Base-by-base conservation (phyloP, 176 grass and related monocot genomes). In the Lolium multiflorum region DNA sequence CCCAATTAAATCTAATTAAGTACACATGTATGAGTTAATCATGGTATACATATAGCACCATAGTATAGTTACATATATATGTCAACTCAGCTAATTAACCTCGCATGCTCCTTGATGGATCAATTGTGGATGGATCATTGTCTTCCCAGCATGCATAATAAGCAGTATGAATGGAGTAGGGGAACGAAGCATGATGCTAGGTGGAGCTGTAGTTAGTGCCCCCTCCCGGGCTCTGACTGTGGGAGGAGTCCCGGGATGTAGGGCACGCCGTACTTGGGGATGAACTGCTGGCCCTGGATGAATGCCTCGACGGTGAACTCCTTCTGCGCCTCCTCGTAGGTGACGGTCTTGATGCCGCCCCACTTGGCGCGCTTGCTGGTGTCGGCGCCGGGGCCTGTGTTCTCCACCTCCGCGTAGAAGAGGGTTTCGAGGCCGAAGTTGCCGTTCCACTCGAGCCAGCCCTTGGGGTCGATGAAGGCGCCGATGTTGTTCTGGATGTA, bases 391-490 rank as follows among this genome's bases (percentile, higher is more conserved):
- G 92, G 65, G 0, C 96, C 96, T 1, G 48, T 81, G 93, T 98
- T 96, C 58, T 91, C 93, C 0, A 98, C 56, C 91, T 98, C 96
- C 0, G 92, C 77, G 82, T 98, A 98, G 93, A 94, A 98, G 86
- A 92, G 90, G 0, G 96, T 98, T 22, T 86, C 77, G 0, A 98
- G 93, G 0, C 59, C 96, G 50, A 92, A 91, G 80, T 88, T n/a
- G 43, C 96, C 96, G 6, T 12, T 18, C 96, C 96, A 96, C n/a
- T 94, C 93, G 20, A 94, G 86, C 96, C 93, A 98, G 0, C 96
- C 96, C 39, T 82, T 71, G 15, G 92, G 86, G 72, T 89, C 74
- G 90, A 98, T 90, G 60, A 98, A 74, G 1, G 89, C 96, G 0
- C 91, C 96, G 4, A 98, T 81, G 59, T 94, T 86, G 83, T 91